A percentile compares a stretch with the other conserved stretches of the same genome.
Conservation (phyloP, 2,329 filamentous ascomycete species). For the Epichloe aotearoae region DNA sequence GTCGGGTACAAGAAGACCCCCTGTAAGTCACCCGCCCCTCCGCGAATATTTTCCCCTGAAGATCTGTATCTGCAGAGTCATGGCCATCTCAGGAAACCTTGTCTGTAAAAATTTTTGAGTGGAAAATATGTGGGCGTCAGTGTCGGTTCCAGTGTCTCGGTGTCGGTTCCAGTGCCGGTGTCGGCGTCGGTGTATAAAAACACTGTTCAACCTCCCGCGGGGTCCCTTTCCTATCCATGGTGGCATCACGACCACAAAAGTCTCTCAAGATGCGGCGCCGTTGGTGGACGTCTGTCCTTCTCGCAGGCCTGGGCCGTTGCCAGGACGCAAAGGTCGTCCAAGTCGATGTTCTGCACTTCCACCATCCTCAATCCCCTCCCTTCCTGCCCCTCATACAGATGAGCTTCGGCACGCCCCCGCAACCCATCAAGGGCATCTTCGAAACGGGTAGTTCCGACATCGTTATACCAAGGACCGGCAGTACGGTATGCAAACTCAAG, state of each 20-base stretch:
- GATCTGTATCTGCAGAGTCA: too few relatives aligned
- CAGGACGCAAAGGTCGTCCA: background rate
- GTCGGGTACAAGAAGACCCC: too few relatives aligned
- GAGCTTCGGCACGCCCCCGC: background rate
- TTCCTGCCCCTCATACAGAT: background rate
- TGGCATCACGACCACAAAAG: too few relatives aligned
- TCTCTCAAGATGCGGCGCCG: background rate
- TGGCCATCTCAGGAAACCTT: too few relatives aligned
- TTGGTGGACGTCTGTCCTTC: background rate
- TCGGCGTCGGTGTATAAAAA: too few relatives aligned
- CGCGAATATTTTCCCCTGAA: too few relatives aligned
- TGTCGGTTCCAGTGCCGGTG: too few relatives aligned
- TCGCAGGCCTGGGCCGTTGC: background rate
- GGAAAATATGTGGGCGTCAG: too few relatives aligned
- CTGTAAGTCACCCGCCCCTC: too few relatives aligned
- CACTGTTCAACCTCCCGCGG: too few relatives aligned
- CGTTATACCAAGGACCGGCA: background rate
- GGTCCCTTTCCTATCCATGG: too few relatives aligned
- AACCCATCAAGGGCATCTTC: background rate
- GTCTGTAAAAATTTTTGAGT: rapidly evolving
- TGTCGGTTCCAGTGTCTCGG: too few relatives aligned
- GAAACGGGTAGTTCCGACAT: background rate
- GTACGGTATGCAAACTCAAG: background rate
- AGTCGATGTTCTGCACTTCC: background rate
- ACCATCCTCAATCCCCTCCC: background rate